Evolutionary conservation across 73 alveolate genomes (phyloP), one percentile per base, ranked within the genome.

Genomic region (Durusdinium trenchii): DNA sequence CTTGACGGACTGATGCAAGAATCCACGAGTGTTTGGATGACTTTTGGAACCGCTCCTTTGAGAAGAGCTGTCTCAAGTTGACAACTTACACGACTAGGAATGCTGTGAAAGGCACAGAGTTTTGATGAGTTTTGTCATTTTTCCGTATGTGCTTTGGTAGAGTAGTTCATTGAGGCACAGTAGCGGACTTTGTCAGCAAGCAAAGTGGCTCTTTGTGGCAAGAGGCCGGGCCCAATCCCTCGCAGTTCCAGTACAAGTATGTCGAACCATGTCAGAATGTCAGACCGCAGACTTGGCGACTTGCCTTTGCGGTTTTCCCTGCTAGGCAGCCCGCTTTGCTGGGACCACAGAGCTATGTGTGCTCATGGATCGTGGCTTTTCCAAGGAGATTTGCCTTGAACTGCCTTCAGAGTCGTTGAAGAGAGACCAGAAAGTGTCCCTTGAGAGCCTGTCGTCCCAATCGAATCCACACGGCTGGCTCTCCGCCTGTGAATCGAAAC

Each of bases 281-380:
- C 69, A 57, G 69, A 23, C 12, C 12, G n/a, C n/a, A n/a, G n/a
- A n/a, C n/a, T n/a, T n/a, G n/a, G n/a, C n/a, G n/a, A n/a, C n/a
- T n/a, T n/a, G n/a, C n/a, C n/a, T n/a, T n/a, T n/a, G n/a, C n/a
- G n/a, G n/a, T n/a, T 2, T 71, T 38, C 12, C 35, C 43, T 14
- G 36, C 36, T 47, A 94, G 93, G 99, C 99, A 14, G 64, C 94
- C 18, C 64, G 69, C 35, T 46, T 94, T 30, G 99, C 99, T 10
- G 99, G 99, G 50, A 78, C 99, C 20, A n/a, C 47, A 36, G 62
- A 78, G 61, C 99, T 94, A 23, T 94, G 99, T 36, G 82, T 94
- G 43, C 94, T 94, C 42, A 94, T 94, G 99, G 99, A 94, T 42
- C 91, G 99, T 3, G 99, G 99, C 51, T 94, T 94, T 79, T 84